Conservation (phyloP, 805 yeast species). For the Wickerhamomyces subpelliculosus region DNA sequence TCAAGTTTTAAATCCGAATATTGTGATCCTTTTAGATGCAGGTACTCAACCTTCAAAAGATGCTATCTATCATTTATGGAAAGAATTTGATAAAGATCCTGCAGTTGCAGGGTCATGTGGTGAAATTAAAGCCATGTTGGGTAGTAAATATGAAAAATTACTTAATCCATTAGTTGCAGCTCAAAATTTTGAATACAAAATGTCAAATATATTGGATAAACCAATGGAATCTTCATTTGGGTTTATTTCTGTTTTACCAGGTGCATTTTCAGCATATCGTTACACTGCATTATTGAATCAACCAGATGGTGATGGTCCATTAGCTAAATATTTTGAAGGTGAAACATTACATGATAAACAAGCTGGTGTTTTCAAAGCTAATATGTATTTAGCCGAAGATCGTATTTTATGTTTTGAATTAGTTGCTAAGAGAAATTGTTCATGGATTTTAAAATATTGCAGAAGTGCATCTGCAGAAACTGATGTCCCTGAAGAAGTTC, state of each 20-base stretch:
- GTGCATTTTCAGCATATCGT: constrained; percentile 94
- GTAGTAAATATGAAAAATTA: constrained; percentile 47
- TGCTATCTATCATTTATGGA: constrained; percentile 86
- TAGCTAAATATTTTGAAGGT: constrained; percentile 88
- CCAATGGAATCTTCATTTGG: constrained; percentile 96
- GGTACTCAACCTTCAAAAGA: constrained; percentile 88
- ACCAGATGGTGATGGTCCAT: constrained; percentile 72
- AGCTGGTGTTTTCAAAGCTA: constrained; percentile 83
- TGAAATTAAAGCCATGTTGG: constrained; percentile 83
- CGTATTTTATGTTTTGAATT: constrained; percentile 91
- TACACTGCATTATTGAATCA: constrained; percentile 67
- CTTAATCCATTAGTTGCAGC: constrained; percentile 90
- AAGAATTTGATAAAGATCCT: constrained; percentile 65
- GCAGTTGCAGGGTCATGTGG: constrained; percentile 98
- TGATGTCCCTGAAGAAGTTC: constrained; percentile 85
- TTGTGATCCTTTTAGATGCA: constrained; percentile 82
- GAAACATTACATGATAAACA: constrained; percentile 65
- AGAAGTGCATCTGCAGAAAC: constrained; percentile 88
- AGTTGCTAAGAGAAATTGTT: constrained; percentile 70
- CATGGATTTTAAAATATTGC: constrained; percentile 81
- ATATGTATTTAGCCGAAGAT: constrained; percentile 97
- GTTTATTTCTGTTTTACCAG: constrained; percentile 89
- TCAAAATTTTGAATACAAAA: constrained; percentile 94
- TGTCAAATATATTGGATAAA: constrained; percentile 89
- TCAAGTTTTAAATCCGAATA: constrained; percentile 71